A percentile compares a stretch with the other conserved stretches of the same genome.
These are phyloP conservation scores for Ploettnerulaceae sp. DNA, from an alignment of 2,329 filamentous ascomycete species.

Conservation along the genomic window DNA sequence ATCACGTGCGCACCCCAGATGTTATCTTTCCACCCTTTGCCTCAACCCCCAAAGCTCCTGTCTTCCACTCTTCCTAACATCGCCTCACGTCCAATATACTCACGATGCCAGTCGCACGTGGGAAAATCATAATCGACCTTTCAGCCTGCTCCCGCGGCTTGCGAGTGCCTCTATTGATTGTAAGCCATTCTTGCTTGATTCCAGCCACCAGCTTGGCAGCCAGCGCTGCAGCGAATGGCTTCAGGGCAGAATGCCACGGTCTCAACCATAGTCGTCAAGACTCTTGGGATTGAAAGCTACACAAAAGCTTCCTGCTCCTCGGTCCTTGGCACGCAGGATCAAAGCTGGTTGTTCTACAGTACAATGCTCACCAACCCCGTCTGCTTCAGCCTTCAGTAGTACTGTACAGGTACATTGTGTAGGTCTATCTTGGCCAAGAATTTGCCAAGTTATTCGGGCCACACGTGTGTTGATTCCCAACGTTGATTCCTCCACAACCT, in stretches of 20 bases:
- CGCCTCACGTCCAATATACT: neutral
- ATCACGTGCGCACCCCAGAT: no score
- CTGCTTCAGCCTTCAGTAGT: neutral
- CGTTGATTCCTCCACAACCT: conserved; percentile 6
- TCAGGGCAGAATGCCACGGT: conserved; percentile 1
- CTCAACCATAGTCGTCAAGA: conserved; percentile 1
- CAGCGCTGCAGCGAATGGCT: neutral
- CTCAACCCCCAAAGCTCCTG: no score
- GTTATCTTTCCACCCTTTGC: no score
- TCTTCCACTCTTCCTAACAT: no score
- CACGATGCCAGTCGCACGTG: neutral
- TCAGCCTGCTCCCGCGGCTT: conserved; percentile 1
- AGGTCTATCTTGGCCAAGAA: conserved; percentile 7
- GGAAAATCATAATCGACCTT: neutral
- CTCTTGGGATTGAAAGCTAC: no score
- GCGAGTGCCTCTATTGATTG: neutral
- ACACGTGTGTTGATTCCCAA: conserved; percentile 8
- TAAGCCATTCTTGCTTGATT: conserved; percentile 3
- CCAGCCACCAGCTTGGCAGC: conserved; percentile 3
- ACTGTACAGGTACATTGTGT: conserved; percentile 7
- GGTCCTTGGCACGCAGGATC: neutral
- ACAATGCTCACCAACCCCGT: no score
- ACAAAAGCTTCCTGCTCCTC: neutral
- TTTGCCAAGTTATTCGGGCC: neutral
- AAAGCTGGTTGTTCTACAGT: no score